Evolutionary conservation across 2,329 filamentous ascomycete species (phyloP).

Genomic region (Fusarium kyushuense): DNA sequence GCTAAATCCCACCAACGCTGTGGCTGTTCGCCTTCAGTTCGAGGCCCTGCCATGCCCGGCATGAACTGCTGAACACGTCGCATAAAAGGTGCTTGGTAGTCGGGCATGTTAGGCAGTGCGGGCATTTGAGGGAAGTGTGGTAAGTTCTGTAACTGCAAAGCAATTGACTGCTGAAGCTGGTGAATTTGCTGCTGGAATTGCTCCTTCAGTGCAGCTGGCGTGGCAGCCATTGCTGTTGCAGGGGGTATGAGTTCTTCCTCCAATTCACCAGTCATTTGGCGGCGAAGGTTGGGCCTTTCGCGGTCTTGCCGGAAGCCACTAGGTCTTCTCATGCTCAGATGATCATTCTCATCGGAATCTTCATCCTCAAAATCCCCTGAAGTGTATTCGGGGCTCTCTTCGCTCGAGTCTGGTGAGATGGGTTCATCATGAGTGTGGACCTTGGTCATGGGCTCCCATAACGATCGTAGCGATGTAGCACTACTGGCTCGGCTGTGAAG

Average conservation of each 20-base stretch:
- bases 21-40: slow-evolving; percentile 59
- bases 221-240: slow-evolving; percentile 72
- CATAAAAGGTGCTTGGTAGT: slow-evolving; percentile 80
- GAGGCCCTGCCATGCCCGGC: slow-evolving; percentile 68
- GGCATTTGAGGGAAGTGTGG: slow-evolving; percentile 70
- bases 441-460: slow-evolving; percentile 69
- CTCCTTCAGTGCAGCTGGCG: slow-evolving; percentile 78
- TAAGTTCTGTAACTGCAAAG: slow-evolving; percentile 72
- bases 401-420: slow-evolving; percentile 58
- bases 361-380: slow-evolving; percentile 60
- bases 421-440: slow-evolving; percentile 51
- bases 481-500: slow-evolving; percentile 74
- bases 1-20: slow-evolving; percentile 75
- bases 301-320: slow-evolving; percentile 47
- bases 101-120: slow-evolving; percentile 70
- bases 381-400: slow-evolving; percentile 60
- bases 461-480: slow-evolving; percentile 72
- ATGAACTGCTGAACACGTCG: slow-evolving; percentile 79
- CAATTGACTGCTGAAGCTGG: slow-evolving; percentile 79
- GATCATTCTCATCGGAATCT: slow-evolving; percentile 54
- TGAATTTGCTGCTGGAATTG: slow-evolving; percentile 80
- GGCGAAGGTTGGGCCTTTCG: slow-evolving; percentile 53
- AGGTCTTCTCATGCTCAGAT: slow-evolving; percentile 53
- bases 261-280: slow-evolving; percentile 55
- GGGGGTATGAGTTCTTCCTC: slow-evolving; percentile 62